Percentiles rank a stretch among this genome's conserved stretches.
Conservation (phyloP, 768 basidiomycete genomes). For the Hericium erinaceus region DNA sequence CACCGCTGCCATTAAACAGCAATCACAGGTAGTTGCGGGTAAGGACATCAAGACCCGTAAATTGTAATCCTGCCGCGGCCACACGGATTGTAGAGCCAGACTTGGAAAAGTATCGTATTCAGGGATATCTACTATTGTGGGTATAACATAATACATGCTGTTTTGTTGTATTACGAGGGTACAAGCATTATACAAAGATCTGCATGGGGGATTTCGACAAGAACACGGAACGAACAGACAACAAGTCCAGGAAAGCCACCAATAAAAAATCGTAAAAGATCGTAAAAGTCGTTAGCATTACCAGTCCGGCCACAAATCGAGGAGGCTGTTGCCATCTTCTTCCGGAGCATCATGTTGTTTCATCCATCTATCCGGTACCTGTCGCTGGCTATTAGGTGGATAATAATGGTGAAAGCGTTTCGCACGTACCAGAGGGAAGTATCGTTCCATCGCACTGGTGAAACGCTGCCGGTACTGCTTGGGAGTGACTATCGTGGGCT, state of each 20-base stretch:
- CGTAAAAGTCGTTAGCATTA: constrained; percentile 11
- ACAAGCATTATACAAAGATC: too few relatives aligned
- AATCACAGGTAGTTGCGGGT: constrained; percentile 39
- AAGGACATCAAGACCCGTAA: constrained; percentile 28
- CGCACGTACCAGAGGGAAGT: constrained; percentile 66
- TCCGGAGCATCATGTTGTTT: constrained; percentile 74
- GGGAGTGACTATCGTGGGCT: constrained; percentile 95
- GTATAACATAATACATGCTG: constrained; percentile 8
- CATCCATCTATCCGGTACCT: constrained; percentile 91
- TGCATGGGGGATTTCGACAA: too few relatives aligned
- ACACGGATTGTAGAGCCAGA: background rate
- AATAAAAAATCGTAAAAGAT: background rate
- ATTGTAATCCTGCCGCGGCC: constrained; percentile 14
- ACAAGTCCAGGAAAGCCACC: background rate
- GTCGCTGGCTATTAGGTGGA: constrained; percentile 1
- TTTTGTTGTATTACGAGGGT: background rate
- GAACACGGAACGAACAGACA: background rate
- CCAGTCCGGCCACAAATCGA: constrained; percentile 33
- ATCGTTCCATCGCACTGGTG: constrained; percentile 81
- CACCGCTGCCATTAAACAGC: constrained; percentile 49
- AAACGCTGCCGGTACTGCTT: constrained; percentile 89
- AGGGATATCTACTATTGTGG: constrained; percentile 6
- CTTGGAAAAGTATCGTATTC: background rate
- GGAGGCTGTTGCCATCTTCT: constrained; percentile 44
- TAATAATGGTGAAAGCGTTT: constrained; percentile 3